These are phyloP conservation scores for Sugiyamaella japonica DNA, from an alignment of 1,139 yeast species.

Conservation along the genomic window DNA sequence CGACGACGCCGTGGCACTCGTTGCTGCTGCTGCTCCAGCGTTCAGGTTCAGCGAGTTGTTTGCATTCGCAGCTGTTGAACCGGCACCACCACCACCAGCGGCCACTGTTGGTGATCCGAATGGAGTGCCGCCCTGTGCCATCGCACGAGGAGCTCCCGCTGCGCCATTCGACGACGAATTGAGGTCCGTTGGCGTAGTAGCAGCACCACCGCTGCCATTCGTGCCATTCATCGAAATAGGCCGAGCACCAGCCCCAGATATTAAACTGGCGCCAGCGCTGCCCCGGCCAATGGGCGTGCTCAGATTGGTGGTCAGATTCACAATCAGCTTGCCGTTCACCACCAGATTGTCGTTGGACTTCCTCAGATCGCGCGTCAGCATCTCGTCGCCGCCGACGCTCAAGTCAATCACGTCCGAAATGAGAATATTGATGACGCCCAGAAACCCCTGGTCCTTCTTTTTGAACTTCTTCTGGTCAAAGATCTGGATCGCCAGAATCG, in stretches of 20 bases:
- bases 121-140: conserved; percentile 9
- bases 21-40: conserved; percentile 4
- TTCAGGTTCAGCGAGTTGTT: background rate
- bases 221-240: conserved; percentile 26
- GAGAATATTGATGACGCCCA: conserved; percentile 92
- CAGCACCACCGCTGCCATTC: conserved; percentile 28
- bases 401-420: conserved; percentile 87
- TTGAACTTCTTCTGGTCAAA: conserved; percentile 97
- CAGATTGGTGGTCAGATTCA: conserved; percentile 49
- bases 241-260: conserved; percentile 22
- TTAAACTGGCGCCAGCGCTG: conserved; percentile 10
- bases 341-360: conserved; percentile 88
- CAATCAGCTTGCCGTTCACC: conserved; percentile 87
- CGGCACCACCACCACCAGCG: conserved; percentile 31
- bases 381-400: conserved; percentile 61
- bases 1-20: conserved; percentile 11
- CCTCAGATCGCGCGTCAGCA: conserved; percentile 88
- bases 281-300: conserved; percentile 55
- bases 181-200: conserved; percentile 9
- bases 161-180: no score
- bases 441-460: conserved; percentile 97
- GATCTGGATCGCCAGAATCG: conserved; percentile 87
- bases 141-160: background rate
- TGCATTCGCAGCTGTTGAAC: conserved; percentile 7
- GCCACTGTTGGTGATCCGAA: conserved; percentile 25